A percentile compares a stretch with the other conserved stretches of the same genome.
phyloP scores from a whole-genome alignment of 805 yeast species.

The Metschnikowia continentalis region DNA sequence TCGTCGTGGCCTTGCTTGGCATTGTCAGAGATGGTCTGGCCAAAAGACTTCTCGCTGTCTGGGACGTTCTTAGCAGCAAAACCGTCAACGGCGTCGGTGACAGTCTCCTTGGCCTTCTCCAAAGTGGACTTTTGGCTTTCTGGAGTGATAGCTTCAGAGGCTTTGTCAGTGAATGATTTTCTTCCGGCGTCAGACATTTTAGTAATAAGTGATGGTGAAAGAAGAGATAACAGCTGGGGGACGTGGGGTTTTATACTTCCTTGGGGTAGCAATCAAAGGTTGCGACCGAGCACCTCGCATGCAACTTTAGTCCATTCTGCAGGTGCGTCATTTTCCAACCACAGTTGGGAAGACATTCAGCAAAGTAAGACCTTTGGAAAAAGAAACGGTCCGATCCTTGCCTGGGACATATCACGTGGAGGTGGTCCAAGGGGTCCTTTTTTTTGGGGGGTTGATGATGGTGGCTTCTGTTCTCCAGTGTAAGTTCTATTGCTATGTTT shows the following conservation, averaged over 20 bases:
- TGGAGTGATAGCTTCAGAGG: constrained; percentile 64
- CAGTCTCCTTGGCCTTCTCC: constrained; percentile 67
- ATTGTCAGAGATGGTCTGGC: constrained; percentile 66
- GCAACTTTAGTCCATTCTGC: constrained; percentile 2
- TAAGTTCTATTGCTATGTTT: neutral
- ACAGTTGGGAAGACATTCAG: neutral
- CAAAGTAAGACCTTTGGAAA: neutral
- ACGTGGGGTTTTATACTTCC: constrained; percentile 5
- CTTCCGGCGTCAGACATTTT: constrained; percentile 54
- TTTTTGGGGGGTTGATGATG: neutral
- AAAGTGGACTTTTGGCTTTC: constrained; percentile 60
- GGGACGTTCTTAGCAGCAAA: constrained; percentile 58
- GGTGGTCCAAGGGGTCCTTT: neutral
- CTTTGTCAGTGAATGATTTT: constrained; percentile 70
- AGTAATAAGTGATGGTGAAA: neutral
- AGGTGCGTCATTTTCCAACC: neutral
- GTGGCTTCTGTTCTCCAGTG: neutral
- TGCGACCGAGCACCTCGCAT: constrained; percentile 1
- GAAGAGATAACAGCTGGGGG: neutral
- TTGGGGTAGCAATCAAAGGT: constrained; percentile 4
- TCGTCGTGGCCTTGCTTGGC: constrained; percentile 53
- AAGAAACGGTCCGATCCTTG: neutral
- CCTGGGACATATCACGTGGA: neutral
- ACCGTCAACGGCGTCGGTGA: constrained; percentile 64
- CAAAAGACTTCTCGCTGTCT: constrained; percentile 60